Percentiles rank a stretch among this genome's conserved stretches.
Conservation (phyloP, 345 rosid genomes). For the Brassica napus region DNA sequence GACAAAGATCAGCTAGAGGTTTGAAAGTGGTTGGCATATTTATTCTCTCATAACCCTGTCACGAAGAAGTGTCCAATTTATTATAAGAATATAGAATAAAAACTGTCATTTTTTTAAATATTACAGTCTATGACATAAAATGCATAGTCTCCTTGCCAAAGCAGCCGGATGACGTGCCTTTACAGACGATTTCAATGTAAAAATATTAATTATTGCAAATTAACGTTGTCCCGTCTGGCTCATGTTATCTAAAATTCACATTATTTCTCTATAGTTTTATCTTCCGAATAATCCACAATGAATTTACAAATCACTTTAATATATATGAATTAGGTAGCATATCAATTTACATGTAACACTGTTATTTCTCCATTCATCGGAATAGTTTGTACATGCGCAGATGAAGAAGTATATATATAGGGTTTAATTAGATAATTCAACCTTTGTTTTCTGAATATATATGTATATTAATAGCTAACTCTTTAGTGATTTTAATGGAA, state of each 20-base stretch:
- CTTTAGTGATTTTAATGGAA: background rate
- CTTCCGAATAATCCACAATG: background rate
- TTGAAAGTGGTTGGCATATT: background rate
- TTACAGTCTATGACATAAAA: background rate
- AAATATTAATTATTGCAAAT: slow-evolving; percentile 1
- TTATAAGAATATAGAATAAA: background rate
- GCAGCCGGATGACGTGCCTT: slow-evolving; percentile 23
- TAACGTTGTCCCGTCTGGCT: background rate
- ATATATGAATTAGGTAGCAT: background rate
- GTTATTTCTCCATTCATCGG: background rate
- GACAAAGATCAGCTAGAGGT: background rate
- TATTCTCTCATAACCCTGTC: slow-evolving; percentile 11
- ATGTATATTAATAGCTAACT: background rate
- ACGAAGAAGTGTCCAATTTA: background rate
- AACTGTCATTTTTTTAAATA: background rate
- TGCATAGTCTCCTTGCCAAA: slow-evolving; percentile 16
- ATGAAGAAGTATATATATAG: background rate
- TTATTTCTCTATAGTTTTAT: slow-evolving; percentile 6
- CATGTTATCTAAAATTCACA: background rate
- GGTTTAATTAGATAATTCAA: background rate
- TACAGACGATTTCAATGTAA: background rate
- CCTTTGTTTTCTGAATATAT: background rate
- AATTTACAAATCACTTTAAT: background rate
- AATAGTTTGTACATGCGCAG: background rate
- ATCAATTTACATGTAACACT: background rate